Evolutionary conservation across 2,329 filamentous ascomycete species (phyloP).

Genomic region (Thelonectria olida): DNA sequence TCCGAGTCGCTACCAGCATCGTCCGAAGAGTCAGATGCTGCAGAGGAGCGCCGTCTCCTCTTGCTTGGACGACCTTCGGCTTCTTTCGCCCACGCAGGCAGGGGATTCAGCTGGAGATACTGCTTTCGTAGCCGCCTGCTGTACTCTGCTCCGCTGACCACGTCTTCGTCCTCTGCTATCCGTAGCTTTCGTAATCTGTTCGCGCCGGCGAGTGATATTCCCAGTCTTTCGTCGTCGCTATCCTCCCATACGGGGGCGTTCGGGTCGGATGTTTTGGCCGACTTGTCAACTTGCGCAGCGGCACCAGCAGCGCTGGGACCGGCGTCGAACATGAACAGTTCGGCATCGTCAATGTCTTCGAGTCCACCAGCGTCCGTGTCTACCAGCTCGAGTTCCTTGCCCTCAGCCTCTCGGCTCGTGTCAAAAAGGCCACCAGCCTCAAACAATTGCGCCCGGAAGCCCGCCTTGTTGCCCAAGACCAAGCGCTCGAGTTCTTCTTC

Average conservation of each 20-base stretch:
- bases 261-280: slow-evolving; percentile 36
- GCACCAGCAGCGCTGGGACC: slow-evolving; percentile 54
- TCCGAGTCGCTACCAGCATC: slow-evolving; percentile 68
- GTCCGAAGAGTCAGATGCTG: slow-evolving; percentile 59
- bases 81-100: slow-evolving; percentile 68
- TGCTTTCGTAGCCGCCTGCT: slow-evolving; percentile 81
- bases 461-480: slow-evolving; percentile 87
- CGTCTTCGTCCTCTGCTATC: slow-evolving; percentile 81
- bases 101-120: slow-evolving; percentile 68
- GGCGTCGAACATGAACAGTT: slow-evolving; percentile 87
- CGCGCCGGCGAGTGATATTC: slow-evolving; percentile 81
- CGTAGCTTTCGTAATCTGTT: slow-evolving; percentile 85
- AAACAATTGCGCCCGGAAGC: slow-evolving; percentile 80
- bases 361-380: slow-evolving; percentile 62
- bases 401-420: slow-evolving; percentile 45
- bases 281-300: slow-evolving; percentile 44
- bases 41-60: slow-evolving; percentile 62
- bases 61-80: slow-evolving; percentile 61
- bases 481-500: slow-evolving; percentile 88
- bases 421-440: slow-evolving; percentile 54
- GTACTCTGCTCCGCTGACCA: slow-evolving; percentile 89
- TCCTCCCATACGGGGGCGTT: slow-evolving; percentile 83
- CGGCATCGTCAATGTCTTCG: slow-evolving; percentile 75
- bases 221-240: slow-evolving; percentile 91
- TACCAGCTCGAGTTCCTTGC: slow-evolving; percentile 44